phyloP scores from a whole-genome alignment of 2,329 filamentous ascomycete genomes.

The Lasiodiplodia sp. region DNA sequence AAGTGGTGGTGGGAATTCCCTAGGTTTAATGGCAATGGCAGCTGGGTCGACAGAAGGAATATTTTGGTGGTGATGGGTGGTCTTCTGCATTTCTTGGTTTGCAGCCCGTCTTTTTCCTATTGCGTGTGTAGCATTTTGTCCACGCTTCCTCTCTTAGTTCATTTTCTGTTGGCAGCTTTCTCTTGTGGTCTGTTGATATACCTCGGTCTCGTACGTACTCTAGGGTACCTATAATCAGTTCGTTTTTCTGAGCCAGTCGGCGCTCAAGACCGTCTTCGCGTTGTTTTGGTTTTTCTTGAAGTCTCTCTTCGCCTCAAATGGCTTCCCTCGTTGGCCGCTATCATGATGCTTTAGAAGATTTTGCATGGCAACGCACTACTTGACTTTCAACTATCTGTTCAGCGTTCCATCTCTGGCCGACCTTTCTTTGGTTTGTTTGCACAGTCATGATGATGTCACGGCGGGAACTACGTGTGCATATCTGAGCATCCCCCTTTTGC shows the following conservation, averaged over 20 bases:
- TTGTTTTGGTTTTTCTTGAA: not conserved
- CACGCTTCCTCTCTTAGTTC: constrained; percentile 1
- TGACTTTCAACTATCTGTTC: not conserved
- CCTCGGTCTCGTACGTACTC: constrained; percentile 22
- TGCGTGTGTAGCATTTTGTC: constrained; percentile 20
- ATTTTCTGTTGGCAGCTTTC: not conserved
- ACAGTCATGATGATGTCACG: not conserved
- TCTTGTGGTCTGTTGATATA: constrained; percentile 22
- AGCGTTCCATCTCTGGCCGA: not conserved
- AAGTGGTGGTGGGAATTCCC: not conserved
- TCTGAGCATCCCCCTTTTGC: not conserved
- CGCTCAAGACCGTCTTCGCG: not conserved
- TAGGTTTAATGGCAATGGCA: constrained; percentile 19
- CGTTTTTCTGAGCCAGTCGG: not conserved
- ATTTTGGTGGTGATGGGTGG: constrained; percentile 19
- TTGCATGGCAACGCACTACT: not conserved
- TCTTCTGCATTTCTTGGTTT: constrained; percentile 26
- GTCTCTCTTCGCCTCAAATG: not conserved
- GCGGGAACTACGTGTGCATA: not conserved
- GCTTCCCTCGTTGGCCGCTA: not conserved
- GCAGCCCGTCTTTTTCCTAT: constrained; percentile 17
- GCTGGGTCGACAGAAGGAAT: not conserved
- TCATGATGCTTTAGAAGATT: not conserved
- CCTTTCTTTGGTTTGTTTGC: not conserved
- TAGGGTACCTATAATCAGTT: constrained; percentile 18